Evolutionary conservation across 352 stramenopile genomes (phyloP).

Genomic region (Stramenopiles sp.): DNA sequence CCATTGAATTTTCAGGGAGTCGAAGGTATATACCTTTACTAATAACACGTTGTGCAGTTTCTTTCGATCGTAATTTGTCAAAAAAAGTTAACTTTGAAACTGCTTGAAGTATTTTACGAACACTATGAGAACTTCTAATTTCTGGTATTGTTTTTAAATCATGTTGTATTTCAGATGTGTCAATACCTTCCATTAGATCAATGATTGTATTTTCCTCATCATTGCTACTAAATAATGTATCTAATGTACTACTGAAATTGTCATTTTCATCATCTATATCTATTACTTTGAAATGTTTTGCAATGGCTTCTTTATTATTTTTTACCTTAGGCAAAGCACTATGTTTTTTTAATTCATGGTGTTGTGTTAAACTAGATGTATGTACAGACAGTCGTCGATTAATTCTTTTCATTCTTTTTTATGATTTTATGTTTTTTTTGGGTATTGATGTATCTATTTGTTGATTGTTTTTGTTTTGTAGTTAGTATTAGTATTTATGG

Average conservation of each 20-base stretch:
- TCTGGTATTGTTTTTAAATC: neutral
- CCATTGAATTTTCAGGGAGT: neutral
- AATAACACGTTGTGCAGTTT: neutral
- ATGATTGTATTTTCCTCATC: neutral
- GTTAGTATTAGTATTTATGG: too few species aligned
- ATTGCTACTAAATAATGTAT: neutral
- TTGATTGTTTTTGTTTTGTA: too few species aligned
- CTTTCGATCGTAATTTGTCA: neutral
- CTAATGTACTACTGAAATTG: neutral
- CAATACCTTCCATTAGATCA: neutral
- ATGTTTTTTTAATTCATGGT: neutral
- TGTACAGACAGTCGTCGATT: neutral
- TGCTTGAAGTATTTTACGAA: neutral
- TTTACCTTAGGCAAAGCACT: neutral
- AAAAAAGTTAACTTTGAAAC: neutral
- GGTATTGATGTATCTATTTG: too few species aligned
- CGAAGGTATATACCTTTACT: neutral
- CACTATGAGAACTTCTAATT: neutral
- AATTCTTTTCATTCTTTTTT: neutral
- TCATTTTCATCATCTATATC: neutral
- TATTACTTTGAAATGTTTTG: neutral
- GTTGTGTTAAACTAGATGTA: neutral
- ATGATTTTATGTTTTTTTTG: too few species aligned
- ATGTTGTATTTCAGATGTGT: neutral
- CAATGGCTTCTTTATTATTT: neutral